Percentiles rank a stretch among this genome's conserved stretches.
Evolutionary conservation across 164 flowering plant species (phyloP).

Genomic region (Houttuynia cordata): DNA sequence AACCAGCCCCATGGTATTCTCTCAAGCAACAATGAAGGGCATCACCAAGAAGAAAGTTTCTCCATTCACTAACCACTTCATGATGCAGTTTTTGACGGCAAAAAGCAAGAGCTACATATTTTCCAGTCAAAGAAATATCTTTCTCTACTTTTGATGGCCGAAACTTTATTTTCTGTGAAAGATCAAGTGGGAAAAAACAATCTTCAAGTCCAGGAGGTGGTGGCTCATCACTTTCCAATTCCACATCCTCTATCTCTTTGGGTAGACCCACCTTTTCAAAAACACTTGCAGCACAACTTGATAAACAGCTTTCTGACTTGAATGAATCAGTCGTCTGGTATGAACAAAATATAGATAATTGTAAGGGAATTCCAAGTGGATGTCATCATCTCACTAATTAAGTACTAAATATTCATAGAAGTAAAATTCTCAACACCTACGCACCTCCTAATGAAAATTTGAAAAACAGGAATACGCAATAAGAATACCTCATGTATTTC

Average conservation of each 20-base stretch:
- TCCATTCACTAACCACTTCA: slow-evolving; percentile 50
- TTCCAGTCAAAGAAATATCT: slow-evolving; percentile 21
- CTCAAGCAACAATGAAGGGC: slow-evolving; percentile 21
- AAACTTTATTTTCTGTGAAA: slow-evolving; percentile 15
- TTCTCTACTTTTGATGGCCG: slow-evolving; percentile 25
- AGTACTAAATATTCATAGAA: too few species aligned
- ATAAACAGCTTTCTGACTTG: slow-evolving; percentile 3
- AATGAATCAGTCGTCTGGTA: slow-evolving; percentile 3
- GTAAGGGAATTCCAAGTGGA: background rate
- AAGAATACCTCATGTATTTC: slow-evolving; percentile 22
- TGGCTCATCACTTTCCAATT: slow-evolving; percentile 30
- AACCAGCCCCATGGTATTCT: slow-evolving; percentile 11
- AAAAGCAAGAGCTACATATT: slow-evolving; percentile 46
- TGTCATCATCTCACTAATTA: too few species aligned
- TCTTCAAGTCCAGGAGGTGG: slow-evolving; percentile 54
- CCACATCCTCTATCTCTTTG: slow-evolving; percentile 11
- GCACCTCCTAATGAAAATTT: background rate
- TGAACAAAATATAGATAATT: slow-evolving; percentile 9
- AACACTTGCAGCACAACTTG: slow-evolving; percentile 18
- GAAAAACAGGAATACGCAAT: background rate
- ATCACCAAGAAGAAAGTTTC: slow-evolving; percentile 19
- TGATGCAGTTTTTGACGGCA: slow-evolving; percentile 69
- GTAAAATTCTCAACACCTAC: background rate
- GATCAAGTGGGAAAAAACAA: slow-evolving; percentile 9
- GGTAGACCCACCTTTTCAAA: slow-evolving; percentile 34